These are phyloP conservation scores for Melaleuca alternifolia DNA, from an alignment of 345 rosid species.

Conservation along the genomic window DNA sequence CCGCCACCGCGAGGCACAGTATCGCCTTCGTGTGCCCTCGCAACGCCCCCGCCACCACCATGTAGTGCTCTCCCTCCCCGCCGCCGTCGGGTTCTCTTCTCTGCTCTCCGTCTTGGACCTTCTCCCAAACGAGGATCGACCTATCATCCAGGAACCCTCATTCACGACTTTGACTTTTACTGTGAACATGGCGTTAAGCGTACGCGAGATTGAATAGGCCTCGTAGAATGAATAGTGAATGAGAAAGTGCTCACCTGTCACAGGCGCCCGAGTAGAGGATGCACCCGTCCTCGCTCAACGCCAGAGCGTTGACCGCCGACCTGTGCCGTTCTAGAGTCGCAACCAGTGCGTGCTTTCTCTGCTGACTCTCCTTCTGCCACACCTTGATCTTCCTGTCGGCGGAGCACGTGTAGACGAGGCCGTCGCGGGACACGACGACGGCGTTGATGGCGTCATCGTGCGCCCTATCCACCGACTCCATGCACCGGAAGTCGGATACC, in stretches of 20 bases:
- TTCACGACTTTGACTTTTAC: not conserved
- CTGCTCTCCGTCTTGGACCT: constrained; percentile 4
- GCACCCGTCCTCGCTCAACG: constrained; percentile 42
- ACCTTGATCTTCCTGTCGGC: constrained; percentile 65
- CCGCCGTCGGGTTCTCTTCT: not conserved
- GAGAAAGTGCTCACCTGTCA: constrained; percentile 18
- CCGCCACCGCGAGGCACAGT: constrained; percentile 43
- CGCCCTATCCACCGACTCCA: constrained; percentile 48
- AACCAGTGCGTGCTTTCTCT: constrained; percentile 26
- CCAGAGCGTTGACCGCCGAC: constrained; percentile 65
- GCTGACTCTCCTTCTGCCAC: constrained; percentile 29
- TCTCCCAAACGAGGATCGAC: constrained; percentile 70
- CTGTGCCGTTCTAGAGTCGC: constrained; percentile 46
- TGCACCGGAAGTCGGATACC: constrained; percentile 41
- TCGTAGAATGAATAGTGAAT: not conserved
- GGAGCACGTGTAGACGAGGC: constrained; percentile 54
- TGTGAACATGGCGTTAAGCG: not conserved
- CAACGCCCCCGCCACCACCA: constrained; percentile 55
- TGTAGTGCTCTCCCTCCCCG: constrained; percentile 2
- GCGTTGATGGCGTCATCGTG: constrained; percentile 77
- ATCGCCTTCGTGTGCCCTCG: constrained; percentile 65
- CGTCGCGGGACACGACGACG: constrained; percentile 36
- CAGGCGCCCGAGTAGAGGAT: constrained; percentile 72
- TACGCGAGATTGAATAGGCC: not conserved
- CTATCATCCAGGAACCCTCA: constrained; percentile 12